Base-by-base conservation (phyloP, 2,329 filamentous ascomycete genomes). In the Phaeosphaeriaceae sp. region DNA sequence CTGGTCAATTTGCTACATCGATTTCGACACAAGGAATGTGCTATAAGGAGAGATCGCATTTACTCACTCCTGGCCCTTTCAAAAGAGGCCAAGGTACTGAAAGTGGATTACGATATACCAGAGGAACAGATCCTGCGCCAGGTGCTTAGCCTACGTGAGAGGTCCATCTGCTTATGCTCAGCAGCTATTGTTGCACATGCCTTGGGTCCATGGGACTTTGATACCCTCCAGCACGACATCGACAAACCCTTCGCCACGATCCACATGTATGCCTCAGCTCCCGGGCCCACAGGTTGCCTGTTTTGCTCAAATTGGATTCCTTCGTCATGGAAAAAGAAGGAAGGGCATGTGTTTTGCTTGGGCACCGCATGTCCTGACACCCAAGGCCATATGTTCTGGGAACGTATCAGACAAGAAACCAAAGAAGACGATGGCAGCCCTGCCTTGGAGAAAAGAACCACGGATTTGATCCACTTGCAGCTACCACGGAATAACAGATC, bases 21-120 rank as follows among this genome's bases (percentile, higher is more conserved):
- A 13, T 58, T 58, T 24, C 56, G 56, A 15, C 25, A 58, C 51
- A 58, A 50, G 51, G 47, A 58, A 20, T 58, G 56, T 22, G 36
- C 51, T 7, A 54, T 58, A 17, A 36, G 25, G 13, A 24, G 51
- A 3, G 56, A 58, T 20, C 25, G 51, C n/a, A 42, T 57, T 25
- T 56, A 56, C 42, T 56, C 54, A 40, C 40, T 56, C 27, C 54
- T 56, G 3, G 54, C 48, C 27, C 44, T 56, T 13, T 48, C 47
- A 10, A 48, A 47, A 15, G 54, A 56, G 27, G 48, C 24, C 20
- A 6, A 51, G 21, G 33, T 33, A 1, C 41, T 56, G 27, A 24
- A n/a, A 15, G 54, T 56, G 7, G 54, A 56, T 20, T 56, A 56
- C 42, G 15, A 52, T 42, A 24, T 45, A 5, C 36, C 54, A n/a